Evolutionary conservation across 805 yeast species (phyloP).

Genomic region (Cyberlindnera maclurae): DNA sequence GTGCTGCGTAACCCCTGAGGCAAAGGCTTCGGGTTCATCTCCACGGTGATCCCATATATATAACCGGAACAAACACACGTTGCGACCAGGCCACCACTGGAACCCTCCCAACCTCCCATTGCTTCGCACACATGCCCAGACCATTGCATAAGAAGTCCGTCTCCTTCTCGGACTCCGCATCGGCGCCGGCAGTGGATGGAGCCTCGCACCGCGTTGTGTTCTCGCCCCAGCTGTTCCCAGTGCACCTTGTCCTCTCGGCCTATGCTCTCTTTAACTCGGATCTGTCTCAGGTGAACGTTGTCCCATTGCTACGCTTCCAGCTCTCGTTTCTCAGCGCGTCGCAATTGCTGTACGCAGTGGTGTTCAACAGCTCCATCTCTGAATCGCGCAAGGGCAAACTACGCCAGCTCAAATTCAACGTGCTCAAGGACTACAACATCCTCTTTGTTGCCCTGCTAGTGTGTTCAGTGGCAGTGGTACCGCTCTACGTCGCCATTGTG

Average conservation of each 20-base stretch:
- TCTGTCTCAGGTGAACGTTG: constrained; percentile 1
- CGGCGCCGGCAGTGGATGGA: constrained; percentile 3
- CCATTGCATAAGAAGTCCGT: constrained; percentile 12
- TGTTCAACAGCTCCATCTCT: constrained; percentile 4
- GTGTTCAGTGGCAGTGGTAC: constrained; percentile 17
- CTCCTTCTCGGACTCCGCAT: constrained; percentile 11
- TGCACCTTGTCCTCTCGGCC: constrained; percentile 4
- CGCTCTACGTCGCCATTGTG: constrained; percentile 35
- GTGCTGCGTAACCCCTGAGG: no score
- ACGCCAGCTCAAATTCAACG: constrained; percentile 4
- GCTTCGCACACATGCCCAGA: constrained; percentile 1
- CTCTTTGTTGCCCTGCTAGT: constrained; percentile 10
- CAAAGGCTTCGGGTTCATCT: no score
- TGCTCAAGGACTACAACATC: constrained; percentile 5
- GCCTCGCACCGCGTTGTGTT: constrained; percentile 2
- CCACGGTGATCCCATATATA: no score
- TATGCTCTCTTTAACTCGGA: constrained; percentile 6
- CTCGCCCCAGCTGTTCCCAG: constrained; percentile 6
- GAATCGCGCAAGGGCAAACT: constrained; percentile 7
- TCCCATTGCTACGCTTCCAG: constrained; percentile 1
- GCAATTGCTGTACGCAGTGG: constrained; percentile 5
- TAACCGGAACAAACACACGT: no score
- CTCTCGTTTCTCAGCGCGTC: background rate
- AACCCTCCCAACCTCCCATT: no score
- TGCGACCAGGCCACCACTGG: no score